Conservation (phyloP, 768 basidiomycete genomes). For the Mycena chlorophos region DNA sequence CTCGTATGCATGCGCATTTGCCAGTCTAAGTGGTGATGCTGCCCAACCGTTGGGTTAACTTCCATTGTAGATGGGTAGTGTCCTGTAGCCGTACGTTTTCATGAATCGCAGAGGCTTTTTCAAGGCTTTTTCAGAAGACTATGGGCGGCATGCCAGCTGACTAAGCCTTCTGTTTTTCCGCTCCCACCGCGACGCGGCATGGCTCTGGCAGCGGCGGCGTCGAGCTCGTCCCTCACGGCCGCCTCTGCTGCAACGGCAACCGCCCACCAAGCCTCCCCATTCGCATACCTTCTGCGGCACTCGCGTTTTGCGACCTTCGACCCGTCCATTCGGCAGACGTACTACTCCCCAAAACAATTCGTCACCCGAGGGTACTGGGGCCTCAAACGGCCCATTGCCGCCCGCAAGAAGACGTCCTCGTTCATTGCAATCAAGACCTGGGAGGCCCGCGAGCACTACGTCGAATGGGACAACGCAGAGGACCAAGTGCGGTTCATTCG, state of each 20-base stretch:
- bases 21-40: too few species aligned
- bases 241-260: conserved; percentile 7
- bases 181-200: too few species aligned
- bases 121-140: too few species aligned
- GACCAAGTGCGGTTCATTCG: conserved; percentile 65
- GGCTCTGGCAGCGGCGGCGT: conserved; percentile 23
- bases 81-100: too few species aligned
- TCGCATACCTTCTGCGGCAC: conserved; percentile 73
- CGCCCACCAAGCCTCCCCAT: conserved; percentile 57
- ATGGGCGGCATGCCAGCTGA: too few species aligned
- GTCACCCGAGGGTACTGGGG: conserved; percentile 82
- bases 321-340: conserved; percentile 75
- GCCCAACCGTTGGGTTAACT: too few species aligned
- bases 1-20: too few species aligned
- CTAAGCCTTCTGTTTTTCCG: too few species aligned
- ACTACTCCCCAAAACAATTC: conserved; percentile 67
- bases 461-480: conserved; percentile 74
- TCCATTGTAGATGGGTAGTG: too few species aligned
- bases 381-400: conserved; percentile 76
- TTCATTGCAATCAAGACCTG: conserved; percentile 66
- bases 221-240: conserved; percentile 14
- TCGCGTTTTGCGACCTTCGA: conserved; percentile 84
- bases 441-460: conserved; percentile 73
- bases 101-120: too few species aligned
- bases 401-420: conserved; percentile 58